Conservation (phyloP, 2,329 filamentous ascomycete genomes). For the Rutstroemia sydowiana region DNA sequence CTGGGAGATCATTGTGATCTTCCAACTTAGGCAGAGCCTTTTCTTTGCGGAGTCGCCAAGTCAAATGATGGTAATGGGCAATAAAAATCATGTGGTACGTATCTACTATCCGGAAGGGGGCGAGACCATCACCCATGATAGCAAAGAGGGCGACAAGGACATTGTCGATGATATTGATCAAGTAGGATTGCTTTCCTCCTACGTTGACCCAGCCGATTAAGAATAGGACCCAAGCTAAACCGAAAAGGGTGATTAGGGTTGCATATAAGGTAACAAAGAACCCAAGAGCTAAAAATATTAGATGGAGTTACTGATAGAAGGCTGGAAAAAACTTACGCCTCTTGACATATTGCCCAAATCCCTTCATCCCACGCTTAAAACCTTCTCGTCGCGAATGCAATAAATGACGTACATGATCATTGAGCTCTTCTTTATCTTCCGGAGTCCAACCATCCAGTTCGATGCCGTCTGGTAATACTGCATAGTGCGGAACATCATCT, state of each 20-base stretch:
- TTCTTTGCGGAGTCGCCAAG: slow-evolving; percentile 52
- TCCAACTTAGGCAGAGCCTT: slow-evolving; percentile 47
- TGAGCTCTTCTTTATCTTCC: slow-evolving; percentile 67
- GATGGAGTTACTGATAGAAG: slow-evolving; percentile 6
- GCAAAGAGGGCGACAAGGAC: slow-evolving; percentile 64
- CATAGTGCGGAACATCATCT: slow-evolving; percentile 55
- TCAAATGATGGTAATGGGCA: slow-evolving; percentile 56
- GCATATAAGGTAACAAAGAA: slow-evolving; percentile 82
- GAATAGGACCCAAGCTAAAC: slow-evolving; percentile 84
- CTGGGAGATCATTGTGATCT: slow-evolving; percentile 55
- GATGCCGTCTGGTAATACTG: slow-evolving; percentile 69
- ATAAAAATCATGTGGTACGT: slow-evolving; percentile 73
- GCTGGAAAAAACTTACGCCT: slow-evolving; percentile 45
- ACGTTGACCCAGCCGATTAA: slow-evolving; percentile 86
- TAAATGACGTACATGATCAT: slow-evolving; percentile 82
- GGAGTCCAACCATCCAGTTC: slow-evolving; percentile 67
- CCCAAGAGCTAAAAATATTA: slow-evolving; percentile 51
- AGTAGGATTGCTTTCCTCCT: slow-evolving; percentile 61
- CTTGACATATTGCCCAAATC: slow-evolving; percentile 71
- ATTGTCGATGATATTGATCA: slow-evolving; percentile 64
- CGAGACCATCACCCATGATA: slow-evolving; percentile 62
- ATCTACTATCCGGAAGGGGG: slow-evolving; percentile 70
- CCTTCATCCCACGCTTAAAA: slow-evolving; percentile 72
- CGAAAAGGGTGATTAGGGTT: slow-evolving; percentile 74
- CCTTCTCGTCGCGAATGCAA: slow-evolving; percentile 72